Base-by-base conservation (phyloP, 1,139 yeast species). In the Zhuliangozyma blackwelliae region DNA sequence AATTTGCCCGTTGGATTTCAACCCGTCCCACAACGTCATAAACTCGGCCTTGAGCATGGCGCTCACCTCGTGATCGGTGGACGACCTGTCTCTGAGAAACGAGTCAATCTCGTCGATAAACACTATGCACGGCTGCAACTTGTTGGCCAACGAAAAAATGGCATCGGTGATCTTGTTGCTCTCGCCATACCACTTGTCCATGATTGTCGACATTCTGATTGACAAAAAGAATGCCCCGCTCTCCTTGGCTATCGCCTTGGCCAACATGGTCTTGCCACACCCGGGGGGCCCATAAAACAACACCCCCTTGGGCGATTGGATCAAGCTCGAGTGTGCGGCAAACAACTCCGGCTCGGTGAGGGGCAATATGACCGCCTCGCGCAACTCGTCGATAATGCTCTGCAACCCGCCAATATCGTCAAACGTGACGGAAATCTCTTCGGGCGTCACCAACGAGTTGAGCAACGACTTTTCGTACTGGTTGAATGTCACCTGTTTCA, bases 141-240 rank as follows among this genome's bases (percentile, higher is more conserved):
- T 92, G 44, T 78, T 75, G 5, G 97, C 98, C 42, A 92, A 70
- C 10, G 96, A 83, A 55, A 92, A 92, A 32, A 92, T 78, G 2
- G 97, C 98, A 47, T 92, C 95, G 2, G 90, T 95, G 33, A 90
- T 81, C 64, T 92, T 92, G 60, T 92, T 92, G 33, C 94, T 82
- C 59, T 92, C 98, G 13, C 98, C 98, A 57, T 88, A 92, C 96
- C 97, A 92, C 61, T 92, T 92, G 64, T 94, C 97, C 94, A 92
- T 87, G 19, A 92, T 79, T 1, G 94, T 82, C 7, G 96, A 88
- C 95, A 92, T 87, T 59, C 96, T 76, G 38, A 92, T 84, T 55
- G 90, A 89, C 37, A 92, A 75, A 61, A 92, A 92, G 51, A 84
- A 88, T 0, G 98, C 97, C 0, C 90, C 90, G 50, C 95, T 82